These are phyloP conservation scores for Wallacemonas rigidus DNA, from an alignment of 208 protist species.

Conservation along the genomic window DNA sequence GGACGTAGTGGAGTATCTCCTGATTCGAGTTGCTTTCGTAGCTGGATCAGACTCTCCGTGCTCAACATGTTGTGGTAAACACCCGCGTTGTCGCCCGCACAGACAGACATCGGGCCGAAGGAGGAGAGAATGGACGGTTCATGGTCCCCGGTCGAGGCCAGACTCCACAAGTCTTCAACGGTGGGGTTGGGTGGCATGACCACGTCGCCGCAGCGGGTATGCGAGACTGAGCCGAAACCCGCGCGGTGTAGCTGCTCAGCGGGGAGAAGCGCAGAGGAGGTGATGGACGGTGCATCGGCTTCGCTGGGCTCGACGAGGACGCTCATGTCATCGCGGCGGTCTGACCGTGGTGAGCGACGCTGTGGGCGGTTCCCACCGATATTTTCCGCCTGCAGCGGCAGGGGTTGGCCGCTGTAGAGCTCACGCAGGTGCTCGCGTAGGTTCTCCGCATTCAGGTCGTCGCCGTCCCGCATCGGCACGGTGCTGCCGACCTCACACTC, in stretches of 20 bases:
- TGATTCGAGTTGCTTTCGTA: conserved; percentile 60
- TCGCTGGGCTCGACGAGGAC: conserved; percentile 49
- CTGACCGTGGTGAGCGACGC: neutral
- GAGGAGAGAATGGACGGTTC: conserved; percentile 12
- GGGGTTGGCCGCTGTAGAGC: conserved; percentile 36
- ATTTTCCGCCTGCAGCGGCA: conserved; percentile 44
- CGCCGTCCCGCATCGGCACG: conserved; percentile 17
- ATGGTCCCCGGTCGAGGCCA: conserved; percentile 34
- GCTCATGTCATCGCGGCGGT: conserved; percentile 23
- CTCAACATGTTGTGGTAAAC: conserved; percentile 37
- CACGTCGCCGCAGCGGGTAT: conserved; percentile 6
- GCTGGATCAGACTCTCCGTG: conserved; percentile 52
- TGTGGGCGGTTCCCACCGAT: conserved; percentile 14
- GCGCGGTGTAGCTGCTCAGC: neutral
- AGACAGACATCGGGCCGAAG: neutral
- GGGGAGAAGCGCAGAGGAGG: conserved; percentile 27
- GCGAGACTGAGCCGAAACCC: no score
- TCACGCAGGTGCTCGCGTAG: conserved; percentile 51
- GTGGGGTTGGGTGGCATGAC: conserved; percentile 16
- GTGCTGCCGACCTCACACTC: conserved; percentile 36
- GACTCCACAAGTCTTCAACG: conserved; percentile 65
- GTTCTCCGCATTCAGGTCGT: conserved; percentile 52
- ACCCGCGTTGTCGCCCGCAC: neutral
- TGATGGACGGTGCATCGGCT: conserved; percentile 25
- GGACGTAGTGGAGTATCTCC: conserved; percentile 56